Conservation (phyloP, 495 filamentous ascomycete genomes). For the Tirmania nivea region DNA sequence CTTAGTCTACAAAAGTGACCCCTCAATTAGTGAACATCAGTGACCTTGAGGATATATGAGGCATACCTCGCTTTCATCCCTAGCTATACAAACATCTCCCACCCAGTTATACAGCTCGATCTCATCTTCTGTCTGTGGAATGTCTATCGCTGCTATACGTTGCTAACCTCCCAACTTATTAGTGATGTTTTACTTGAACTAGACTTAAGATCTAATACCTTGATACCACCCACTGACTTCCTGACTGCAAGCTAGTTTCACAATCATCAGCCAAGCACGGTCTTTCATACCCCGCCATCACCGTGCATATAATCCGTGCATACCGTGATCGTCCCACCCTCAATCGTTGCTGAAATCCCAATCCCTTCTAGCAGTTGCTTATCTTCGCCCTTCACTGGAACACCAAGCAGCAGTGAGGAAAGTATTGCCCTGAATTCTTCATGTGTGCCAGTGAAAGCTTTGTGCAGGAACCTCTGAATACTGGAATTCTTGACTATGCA, state of each 20-base stretch:
- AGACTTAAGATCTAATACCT: neutral
- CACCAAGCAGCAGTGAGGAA: slow-evolving; percentile 7
- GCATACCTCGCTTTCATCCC: slow-evolving; percentile 5
- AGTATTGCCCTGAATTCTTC: slow-evolving; percentile 11
- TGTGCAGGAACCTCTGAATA: slow-evolving; percentile 10
- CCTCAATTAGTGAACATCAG: neutral
- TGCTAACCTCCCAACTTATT: neutral
- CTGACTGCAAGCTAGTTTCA: slow-evolving; percentile 9
- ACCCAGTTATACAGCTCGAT: slow-evolving; percentile 17
- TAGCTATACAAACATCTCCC: slow-evolving; percentile 6
- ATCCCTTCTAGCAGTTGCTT: slow-evolving; percentile 5
- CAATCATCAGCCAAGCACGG: too few species aligned
- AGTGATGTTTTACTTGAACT: neutral
- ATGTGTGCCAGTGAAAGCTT: slow-evolving; percentile 9
- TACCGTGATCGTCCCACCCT: slow-evolving; percentile 6
- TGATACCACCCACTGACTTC: slow-evolving; percentile 16
- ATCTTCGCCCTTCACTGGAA: neutral
- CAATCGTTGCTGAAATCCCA: slow-evolving; percentile 12
- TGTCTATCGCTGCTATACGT: slow-evolving; percentile 11
- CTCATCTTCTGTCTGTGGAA: slow-evolving; percentile 13
- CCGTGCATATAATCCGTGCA: neutral
- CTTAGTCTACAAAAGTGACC: neutral
- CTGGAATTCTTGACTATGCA: slow-evolving; percentile 9
- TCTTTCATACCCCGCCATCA: neutral
- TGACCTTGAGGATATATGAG: neutral